Percentiles rank a stretch among this genome's conserved stretches.
Conservation (phyloP, 371 early-diverging fungal genomes). For the Homolaphlyctis polyrhiza region DNA sequence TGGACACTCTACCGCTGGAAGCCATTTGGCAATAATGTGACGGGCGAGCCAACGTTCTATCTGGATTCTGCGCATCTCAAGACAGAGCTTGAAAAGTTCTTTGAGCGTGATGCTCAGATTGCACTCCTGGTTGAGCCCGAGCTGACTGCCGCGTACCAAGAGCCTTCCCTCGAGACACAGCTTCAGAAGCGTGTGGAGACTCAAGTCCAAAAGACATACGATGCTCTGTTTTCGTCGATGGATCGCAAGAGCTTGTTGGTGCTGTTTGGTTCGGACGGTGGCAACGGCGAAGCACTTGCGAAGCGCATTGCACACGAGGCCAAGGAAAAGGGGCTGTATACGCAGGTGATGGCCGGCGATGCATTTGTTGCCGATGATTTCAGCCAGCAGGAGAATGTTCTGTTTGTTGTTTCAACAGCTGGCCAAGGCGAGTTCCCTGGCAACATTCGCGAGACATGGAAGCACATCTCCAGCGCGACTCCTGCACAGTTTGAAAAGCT, state of each 20-base stretch:
- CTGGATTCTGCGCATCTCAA: conserved; percentile 84
- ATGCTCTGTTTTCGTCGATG: conserved; percentile 59
- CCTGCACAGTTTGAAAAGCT: conserved; percentile 35
- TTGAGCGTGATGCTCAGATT: conserved; percentile 77
- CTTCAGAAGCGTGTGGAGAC: conserved; percentile 47
- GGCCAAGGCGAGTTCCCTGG: conserved; percentile 95
- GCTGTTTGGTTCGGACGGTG: conserved; percentile 87
- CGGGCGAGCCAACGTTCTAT: conserved; percentile 60
- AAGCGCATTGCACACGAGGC: conserved; percentile 77
- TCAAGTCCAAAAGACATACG: conserved; percentile 59
- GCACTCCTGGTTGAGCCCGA: conserved; percentile 59
- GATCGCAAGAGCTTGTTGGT: conserved; percentile 75
- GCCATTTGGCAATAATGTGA: conserved; percentile 40
- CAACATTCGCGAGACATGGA: conserved; percentile 83
- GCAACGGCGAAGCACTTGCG: conserved; percentile 79
- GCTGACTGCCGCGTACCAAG: conserved; percentile 15
- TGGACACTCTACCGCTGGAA: conserved; percentile 95
- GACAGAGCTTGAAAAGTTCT: conserved; percentile 70
- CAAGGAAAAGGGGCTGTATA: conserved; percentile 69
- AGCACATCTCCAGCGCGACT: conserved; percentile 50
- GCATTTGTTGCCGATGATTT: conserved; percentile 76
- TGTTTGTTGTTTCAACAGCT: conserved; percentile 78
- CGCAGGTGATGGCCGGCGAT: conserved; percentile 74
- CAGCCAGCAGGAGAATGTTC: conserved; percentile 65
- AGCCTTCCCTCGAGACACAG: conserved; percentile 33